Base-by-base conservation (phyloP, 768 basidiomycete genomes). In the Dioszegia aurantiaca region DNA sequence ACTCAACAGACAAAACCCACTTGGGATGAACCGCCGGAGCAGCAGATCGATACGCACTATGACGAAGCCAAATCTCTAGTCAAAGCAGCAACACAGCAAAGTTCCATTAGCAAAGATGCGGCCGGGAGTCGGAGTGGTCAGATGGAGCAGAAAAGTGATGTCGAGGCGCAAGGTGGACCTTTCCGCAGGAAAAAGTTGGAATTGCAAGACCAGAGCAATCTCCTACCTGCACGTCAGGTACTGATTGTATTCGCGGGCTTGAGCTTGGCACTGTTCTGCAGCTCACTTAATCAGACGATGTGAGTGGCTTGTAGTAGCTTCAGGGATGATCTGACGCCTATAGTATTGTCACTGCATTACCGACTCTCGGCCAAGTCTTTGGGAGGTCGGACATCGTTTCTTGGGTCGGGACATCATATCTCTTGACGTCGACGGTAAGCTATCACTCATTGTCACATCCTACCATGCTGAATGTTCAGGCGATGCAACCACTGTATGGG, bases 131-230 rank as follows among this genome's bases (percentile, higher is more conserved):
- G 14, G 6, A 6, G 8, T 33, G 33, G 8, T 33, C 33, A 33
- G 33, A 6, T n/a, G n/a, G n/a, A n/a, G 8, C 33, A 33, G 26
- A 21, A 24, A 23, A 4, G 26, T 4, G 44, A 45, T 45, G 44
- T 45, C 30, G 46, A 47, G 16, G 46, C 46, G 26, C 46, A 47
- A 42, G 40, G 9, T 16, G 40, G 37, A 16, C 28, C 24, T 43
- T 55, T 55, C 43, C 61, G 61, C 46, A 68, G 68, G 63, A 65
- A 70, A 44, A 62, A 65, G 55, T 43, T 64, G 41, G 67, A 65
- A 45, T 60, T 87, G 48, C 86, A 86, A 11, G 87, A 89, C 78
- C 87, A 89, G 73, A 88, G 87, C 3, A 88, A 89, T 67, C 80
- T 87, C 12, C 80, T 88, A 4, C 87, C 87, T 0, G 82, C 83